Evolutionary conservation across 2,329 filamentous ascomycete species (phyloP).

Genomic region (Cladobotryum mycophilum): DNA sequence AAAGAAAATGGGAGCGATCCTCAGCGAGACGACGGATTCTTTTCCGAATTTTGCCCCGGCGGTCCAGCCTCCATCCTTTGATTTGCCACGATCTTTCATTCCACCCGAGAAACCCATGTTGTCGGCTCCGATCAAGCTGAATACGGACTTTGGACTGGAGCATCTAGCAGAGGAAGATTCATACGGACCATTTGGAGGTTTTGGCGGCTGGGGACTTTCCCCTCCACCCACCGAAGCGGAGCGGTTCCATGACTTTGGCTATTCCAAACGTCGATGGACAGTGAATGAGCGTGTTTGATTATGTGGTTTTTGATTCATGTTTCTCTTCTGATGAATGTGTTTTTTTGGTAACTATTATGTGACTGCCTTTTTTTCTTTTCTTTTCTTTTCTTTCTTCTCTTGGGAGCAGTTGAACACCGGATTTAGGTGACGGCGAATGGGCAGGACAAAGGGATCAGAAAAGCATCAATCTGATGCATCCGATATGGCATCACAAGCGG

Average conservation of each 20-base stretch:
- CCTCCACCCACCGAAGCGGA: constrained; percentile 41
- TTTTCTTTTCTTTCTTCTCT: background rate
- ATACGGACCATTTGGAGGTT: constrained; percentile 30
- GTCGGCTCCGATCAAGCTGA: constrained; percentile 31
- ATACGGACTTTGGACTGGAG: constrained; percentile 25
- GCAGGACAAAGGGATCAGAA: too few relatives aligned
- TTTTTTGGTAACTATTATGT: background rate
- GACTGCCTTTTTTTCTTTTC: background rate
- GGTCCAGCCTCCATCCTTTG: background rate
- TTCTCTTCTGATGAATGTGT: background rate
- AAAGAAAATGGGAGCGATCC: background rate
- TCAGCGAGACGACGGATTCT: background rate
- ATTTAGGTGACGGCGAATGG: background rate
- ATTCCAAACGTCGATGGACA: constrained; percentile 50
- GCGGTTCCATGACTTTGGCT: constrained; percentile 37
- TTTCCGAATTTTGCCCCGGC: background rate
- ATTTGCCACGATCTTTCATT: background rate
- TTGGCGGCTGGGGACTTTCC: constrained; percentile 40
- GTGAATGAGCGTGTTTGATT: constrained; percentile 39
- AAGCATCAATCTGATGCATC: background rate
- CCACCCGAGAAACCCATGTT: constrained; percentile 23
- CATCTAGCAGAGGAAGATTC: constrained; percentile 26
- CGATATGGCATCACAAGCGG: background rate
- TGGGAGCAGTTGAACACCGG: background rate
- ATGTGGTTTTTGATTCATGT: background rate